Evolutionary conservation across 495 filamentous ascomycete genomes (phyloP).

Genomic region (Neurospora cerealis): DNA sequence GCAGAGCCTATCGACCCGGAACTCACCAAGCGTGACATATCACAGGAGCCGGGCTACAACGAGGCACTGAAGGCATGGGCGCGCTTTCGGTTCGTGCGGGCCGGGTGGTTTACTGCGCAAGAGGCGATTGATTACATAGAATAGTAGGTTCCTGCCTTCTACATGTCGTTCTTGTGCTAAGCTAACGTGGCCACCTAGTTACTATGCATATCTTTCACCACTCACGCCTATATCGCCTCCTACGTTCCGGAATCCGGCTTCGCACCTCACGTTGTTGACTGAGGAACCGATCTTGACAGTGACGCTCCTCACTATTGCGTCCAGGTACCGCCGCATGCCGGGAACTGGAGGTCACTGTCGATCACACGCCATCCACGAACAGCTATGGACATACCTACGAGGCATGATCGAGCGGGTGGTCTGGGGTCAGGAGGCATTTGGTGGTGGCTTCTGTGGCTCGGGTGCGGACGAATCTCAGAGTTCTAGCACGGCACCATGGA

Average conservation of each 20-base stretch:
- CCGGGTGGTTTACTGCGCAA: constrained; percentile 89
- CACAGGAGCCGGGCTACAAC: constrained; percentile 38
- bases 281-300: constrained; percentile 89
- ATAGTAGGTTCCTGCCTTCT: constrained; percentile 49
- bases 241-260: constrained; percentile 63
- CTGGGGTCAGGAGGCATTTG: constrained; percentile 93
- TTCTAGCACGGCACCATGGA: constrained; percentile 49
- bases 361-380: constrained; percentile 85
- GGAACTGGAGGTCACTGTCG: constrained; percentile 76
- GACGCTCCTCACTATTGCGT: constrained; percentile 82
- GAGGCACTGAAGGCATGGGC: constrained; percentile 81
- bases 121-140: constrained; percentile 89
- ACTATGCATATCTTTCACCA: constrained; percentile 80
- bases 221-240: constrained; percentile 86
- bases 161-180: neutral
- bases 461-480: constrained; percentile 56
- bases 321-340: constrained; percentile 67
- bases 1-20: constrained; percentile 27
- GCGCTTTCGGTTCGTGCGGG: constrained; percentile 81
- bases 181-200: constrained; percentile 39
- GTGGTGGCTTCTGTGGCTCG: constrained; percentile 74
- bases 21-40: constrained; percentile 21
- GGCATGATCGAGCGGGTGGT: constrained; percentile 90
- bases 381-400: constrained; percentile 89
- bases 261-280: constrained; percentile 65